These are phyloP conservation scores for Oldenlandia corymbosa DNA, from an alignment of 257 asterid species.

Conservation along the genomic window DNA sequence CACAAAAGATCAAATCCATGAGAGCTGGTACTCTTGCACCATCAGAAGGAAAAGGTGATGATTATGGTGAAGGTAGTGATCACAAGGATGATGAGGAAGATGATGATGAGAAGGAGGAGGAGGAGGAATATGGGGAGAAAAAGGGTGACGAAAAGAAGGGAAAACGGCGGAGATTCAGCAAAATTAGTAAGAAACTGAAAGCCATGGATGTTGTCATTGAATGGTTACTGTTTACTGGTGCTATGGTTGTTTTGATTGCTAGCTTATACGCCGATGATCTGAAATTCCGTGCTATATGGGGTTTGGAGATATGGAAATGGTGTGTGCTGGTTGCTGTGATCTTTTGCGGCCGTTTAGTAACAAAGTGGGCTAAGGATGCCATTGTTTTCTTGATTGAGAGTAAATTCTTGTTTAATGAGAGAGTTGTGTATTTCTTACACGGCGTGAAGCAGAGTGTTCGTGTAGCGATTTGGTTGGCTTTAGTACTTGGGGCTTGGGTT, in stretches of 20 bases:
- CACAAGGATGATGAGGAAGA: conserved; percentile 1
- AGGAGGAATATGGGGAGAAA: background rate
- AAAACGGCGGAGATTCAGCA: background rate
- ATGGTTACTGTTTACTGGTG: conserved; percentile 14
- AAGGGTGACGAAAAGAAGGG: background rate
- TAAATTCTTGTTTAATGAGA: conserved; percentile 24
- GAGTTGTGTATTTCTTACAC: conserved; percentile 23
- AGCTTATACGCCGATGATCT: conserved; percentile 11
- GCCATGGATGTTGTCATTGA: conserved; percentile 15
- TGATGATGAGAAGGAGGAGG: background rate
- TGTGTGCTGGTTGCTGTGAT: conserved; percentile 22
- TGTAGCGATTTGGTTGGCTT: conserved; percentile 22
- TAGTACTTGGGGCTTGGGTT: conserved; percentile 22
- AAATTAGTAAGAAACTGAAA: conserved; percentile 16
- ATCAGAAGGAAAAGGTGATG: background rate
- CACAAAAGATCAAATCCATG: conserved; percentile 7
- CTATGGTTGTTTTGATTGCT: conserved; percentile 10
- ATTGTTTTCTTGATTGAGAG: conserved; percentile 25
- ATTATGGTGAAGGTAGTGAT: background rate
- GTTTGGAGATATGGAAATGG: conserved; percentile 26
- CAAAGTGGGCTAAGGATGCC: conserved; percentile 20
- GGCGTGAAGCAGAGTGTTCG: conserved; percentile 24
- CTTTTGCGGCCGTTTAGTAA: conserved; percentile 24
- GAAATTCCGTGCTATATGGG: conserved; percentile 8
- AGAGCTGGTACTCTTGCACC: conserved; percentile 8